phyloP scores from a whole-genome alignment of 768 basidiomycete genomes.

The Auricularia auricula-judae region DNA sequence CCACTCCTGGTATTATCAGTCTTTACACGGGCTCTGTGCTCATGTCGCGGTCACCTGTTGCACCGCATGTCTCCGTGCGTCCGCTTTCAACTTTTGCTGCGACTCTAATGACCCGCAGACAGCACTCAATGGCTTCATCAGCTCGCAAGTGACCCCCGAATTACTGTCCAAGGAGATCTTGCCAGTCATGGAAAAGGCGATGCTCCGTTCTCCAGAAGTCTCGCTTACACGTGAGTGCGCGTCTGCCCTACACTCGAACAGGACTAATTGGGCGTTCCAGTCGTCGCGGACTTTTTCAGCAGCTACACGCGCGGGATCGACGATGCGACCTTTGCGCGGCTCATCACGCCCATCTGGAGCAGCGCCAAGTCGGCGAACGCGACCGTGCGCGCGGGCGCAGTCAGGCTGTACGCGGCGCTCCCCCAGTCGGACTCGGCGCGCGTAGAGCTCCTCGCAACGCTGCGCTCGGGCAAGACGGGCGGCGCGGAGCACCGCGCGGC shows the following conservation, averaged over 20 bases:
- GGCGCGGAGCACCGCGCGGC: constrained; percentile 78
- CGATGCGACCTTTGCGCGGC: constrained; percentile 35
- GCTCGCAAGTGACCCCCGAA: constrained; percentile 34
- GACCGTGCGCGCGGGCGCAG: constrained; percentile 43
- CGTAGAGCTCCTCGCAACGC: constrained; percentile 59
- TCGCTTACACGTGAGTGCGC: constrained; percentile 46
- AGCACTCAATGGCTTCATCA: constrained; percentile 54
- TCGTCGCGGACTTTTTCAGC: constrained; percentile 46
- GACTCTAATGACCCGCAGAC: constrained; percentile 20
- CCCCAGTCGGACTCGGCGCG: constrained; percentile 34
- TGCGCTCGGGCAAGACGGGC: constrained; percentile 73
- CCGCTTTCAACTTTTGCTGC: not conserved
- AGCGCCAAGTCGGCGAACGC: constrained; percentile 67
- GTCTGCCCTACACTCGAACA: constrained; percentile 2
- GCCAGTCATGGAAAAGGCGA: constrained; percentile 67
- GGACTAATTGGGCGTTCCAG: constrained; percentile 20
- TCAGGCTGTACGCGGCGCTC: constrained; percentile 45
- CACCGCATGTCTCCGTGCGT: constrained; percentile 48
- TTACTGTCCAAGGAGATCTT: constrained; percentile 47
- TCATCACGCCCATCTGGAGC: constrained; percentile 50
- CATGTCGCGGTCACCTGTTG: constrained; percentile 53
- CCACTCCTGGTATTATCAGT: constrained; percentile 39
- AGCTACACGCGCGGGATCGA: constrained; percentile 42
- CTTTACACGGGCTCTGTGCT: constrained; percentile 53
- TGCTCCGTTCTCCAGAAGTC: constrained; percentile 73